Base-by-base conservation (phyloP, 805 yeast genomes). In the Yamadazyma olivae region DNA sequence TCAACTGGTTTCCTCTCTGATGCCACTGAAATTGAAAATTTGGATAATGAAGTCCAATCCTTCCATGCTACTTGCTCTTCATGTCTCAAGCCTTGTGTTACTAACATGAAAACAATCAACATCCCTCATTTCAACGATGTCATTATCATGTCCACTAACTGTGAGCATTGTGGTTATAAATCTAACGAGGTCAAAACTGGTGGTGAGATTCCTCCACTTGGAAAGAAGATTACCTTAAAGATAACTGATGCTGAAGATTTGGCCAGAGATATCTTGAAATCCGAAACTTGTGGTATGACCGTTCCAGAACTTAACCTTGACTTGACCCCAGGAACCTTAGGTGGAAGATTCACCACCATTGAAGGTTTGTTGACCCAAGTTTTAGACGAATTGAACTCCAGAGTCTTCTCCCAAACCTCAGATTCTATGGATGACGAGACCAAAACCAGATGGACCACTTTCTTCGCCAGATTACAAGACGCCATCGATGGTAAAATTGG, bases 81-180 rank as follows among this genome's bases (percentile, higher is more conserved):
- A 14, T 93, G 99, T 62, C 76, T 72, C 48, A 75, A 75, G 39
- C 78, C 81, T 9, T 85, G 96, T 60, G 86, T 79, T 38, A 93
- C 99, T 2, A 95, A 90, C 57, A 93, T 93, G 99, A 93, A 93
- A 67, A 77, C 89, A 25, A 96, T 93, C 16, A 82, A 88, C 59
- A 93, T 93, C 48, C 99, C 99, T 15, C 98, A 93, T 64, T 93
- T 93, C 75, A 90, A 91, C 65, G 98, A 93, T 48, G 99, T 93
- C 27, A 83, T 93, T 41, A 77, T 93, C 51, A 93, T 93, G 99
- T 83, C 95, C 32, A 93, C 99, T 1, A 81, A 77, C 1, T 93
- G 99, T 67, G 90, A 82, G 21, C 65, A 77, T 44, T 93, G 99
- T 66, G 99, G 98, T 24, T 93, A 85, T 65, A 91, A 87, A 66